phyloP scores from a whole-genome alignment of 306 rosid species.

The Sphenostylis stenocarpa region DNA sequence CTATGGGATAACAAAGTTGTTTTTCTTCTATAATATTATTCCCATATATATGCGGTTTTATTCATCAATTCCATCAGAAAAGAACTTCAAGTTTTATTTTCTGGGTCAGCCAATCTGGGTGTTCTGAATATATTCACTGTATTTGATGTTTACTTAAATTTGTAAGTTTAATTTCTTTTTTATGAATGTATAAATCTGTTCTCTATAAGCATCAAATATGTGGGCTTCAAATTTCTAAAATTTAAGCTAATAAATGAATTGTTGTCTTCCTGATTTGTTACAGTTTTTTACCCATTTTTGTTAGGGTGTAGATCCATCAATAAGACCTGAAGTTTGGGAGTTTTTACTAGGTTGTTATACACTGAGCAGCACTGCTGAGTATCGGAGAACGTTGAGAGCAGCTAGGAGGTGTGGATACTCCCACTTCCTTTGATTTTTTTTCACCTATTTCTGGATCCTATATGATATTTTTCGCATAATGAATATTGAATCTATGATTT shows the following conservation, averaged over 20 bases:
- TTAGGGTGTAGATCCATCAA: constrained; percentile 93
- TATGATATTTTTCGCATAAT: background rate
- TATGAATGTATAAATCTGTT: constrained; percentile 6
- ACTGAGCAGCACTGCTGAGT: constrained; percentile 68
- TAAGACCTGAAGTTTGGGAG: constrained; percentile 94
- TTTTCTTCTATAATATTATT: background rate
- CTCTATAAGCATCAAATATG: constrained; percentile 7
- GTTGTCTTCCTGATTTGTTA: constrained; percentile 34
- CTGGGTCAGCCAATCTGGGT: background rate
- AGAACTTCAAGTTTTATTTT: background rate
- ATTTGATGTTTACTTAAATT: background rate
- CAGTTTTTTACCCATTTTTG: constrained; percentile 25
- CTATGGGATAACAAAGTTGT: background rate
- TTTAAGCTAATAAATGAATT: background rate
- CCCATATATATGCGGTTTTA: background rate
- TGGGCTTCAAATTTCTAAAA: constrained; percentile 9
- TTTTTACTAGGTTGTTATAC: constrained; percentile 91
- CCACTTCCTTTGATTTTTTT: constrained; percentile 25
- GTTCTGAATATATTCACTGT: constrained; percentile 9
- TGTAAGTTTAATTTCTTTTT: constrained; percentile 14
- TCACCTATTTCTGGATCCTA: constrained; percentile 31
- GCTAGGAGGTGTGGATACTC: constrained; percentile 70
- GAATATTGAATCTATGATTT: constrained; percentile 28
- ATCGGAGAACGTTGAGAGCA: constrained; percentile 66
- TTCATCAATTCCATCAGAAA: background rate